Evolutionary conservation across 164 flowering plant species (phyloP).

Genomic region (Tetrastigma voinierianum): DNA sequence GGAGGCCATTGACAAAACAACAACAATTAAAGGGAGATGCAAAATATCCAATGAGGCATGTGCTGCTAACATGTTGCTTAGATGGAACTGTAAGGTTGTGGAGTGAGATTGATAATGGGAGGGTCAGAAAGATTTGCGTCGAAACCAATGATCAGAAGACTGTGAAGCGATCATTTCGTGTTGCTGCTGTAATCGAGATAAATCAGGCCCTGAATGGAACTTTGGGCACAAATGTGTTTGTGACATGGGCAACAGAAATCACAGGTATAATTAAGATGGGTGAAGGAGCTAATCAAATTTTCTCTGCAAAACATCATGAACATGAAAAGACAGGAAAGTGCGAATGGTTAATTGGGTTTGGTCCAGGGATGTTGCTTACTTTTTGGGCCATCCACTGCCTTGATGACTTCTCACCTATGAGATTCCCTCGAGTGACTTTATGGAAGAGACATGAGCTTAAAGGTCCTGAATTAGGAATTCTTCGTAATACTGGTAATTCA

Average conservation of each 20-base stretch:
- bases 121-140: constrained; percentile 41
- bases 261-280: constrained; percentile 25
- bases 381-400: constrained; percentile 94
- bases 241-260: constrained; percentile 71
- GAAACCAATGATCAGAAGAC: constrained; percentile 45
- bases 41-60: constrained; percentile 32
- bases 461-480: constrained; percentile 20
- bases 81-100: constrained; percentile 95
- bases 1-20: constrained; percentile 64
- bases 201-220: constrained; percentile 58
- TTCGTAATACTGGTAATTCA: constrained; percentile 12
- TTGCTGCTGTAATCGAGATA: constrained; percentile 74
- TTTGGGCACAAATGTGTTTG: constrained; percentile 53
- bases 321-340: constrained; percentile 51
- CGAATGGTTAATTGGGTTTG: constrained; percentile 85
- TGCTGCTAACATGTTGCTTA: constrained; percentile 77
- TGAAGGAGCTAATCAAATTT: constrained; percentile 21
- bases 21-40: constrained; percentile 17
- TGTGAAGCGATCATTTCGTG: constrained; percentile 48
- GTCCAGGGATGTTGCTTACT: constrained; percentile 49
- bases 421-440: constrained; percentile 77
- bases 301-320: constrained; percentile 28
- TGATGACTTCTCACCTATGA: constrained; percentile 77
- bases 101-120: constrained; percentile 79
- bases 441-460: constrained; percentile 67